Base-by-base conservation (phyloP, 192 early-diverging fungal species). In the Glomus cerebriforme region DNA sequence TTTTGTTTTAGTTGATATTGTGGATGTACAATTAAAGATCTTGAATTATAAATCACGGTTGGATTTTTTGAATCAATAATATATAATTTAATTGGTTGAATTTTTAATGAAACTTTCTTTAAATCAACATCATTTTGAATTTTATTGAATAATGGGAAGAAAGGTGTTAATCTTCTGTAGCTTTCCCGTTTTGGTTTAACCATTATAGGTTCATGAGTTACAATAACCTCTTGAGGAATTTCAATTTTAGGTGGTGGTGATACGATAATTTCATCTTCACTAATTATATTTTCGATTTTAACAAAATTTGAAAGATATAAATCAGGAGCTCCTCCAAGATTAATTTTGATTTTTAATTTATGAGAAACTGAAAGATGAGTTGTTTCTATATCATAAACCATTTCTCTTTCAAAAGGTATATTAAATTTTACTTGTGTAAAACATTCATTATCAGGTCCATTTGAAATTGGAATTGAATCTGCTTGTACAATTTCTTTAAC, bases 341-440 rank as follows among this genome's bases (percentile, higher is more conserved):
- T 1, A 72, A 72, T 3, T 72, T 72, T 72, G 9, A 72, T 35
- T 47, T 72, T 72, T 8, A 72, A 26, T 49, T 72, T 72, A 49
- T 72, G 70, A 24, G n/a, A 47, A 15, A 72, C 45, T 15, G 70
- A 12, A 5, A 72, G 7, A 26, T 72, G 19, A 29, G 37, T 72
- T 49, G 70, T 22, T 7, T 72, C 17, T 27, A 72, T 1, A 43
- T 7, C n/a, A 47, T 54, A 49, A 29, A 47, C 12, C 10, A 72
- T 15, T 8, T 72, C 10, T 32, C 70, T 26, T n/a, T 9, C 26
- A 3, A 0, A 3, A 24, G 70, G 70, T 0, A 49, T 49, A 12
- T 12, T 27, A 0, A 72, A 34, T 54, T 72, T 72, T 12, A 72
- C 43, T 47, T 49, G 27, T 27, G 31, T 10, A 17, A 13, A 72